These are phyloP conservation scores for Saccharum hybrid DNA, from an alignment of 202 grass and related monocot genomes.

Conservation along the genomic window DNA sequence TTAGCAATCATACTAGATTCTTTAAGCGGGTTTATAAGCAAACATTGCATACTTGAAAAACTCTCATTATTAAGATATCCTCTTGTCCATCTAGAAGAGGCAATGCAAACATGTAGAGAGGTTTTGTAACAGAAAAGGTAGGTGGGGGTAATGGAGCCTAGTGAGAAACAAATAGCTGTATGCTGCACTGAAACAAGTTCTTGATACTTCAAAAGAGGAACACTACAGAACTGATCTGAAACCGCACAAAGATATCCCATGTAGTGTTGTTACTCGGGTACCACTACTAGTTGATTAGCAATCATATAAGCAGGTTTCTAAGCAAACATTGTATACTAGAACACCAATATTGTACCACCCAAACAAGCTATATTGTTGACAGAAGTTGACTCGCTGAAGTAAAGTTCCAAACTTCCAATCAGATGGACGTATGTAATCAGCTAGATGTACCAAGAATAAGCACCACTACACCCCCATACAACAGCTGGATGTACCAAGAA, in stretches of 20 bases:
- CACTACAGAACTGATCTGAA: neutral
- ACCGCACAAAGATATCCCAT: neutral
- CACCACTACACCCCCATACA: neutral
- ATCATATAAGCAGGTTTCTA: constrained; percentile 15
- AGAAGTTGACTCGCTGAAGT: neutral
- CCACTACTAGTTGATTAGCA: neutral
- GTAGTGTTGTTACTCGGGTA: neutral
- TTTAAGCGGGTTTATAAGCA: too few species aligned
- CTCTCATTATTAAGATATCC: too few species aligned
- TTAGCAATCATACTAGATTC: too few species aligned
- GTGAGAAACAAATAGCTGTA: too few species aligned
- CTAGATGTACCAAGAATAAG: neutral
- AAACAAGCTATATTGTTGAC: constrained; percentile 5
- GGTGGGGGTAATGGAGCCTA: too few species aligned
- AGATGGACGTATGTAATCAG: neutral
- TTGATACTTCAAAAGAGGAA: constrained; percentile 12
- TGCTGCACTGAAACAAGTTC: neutral
- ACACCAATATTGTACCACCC: neutral
- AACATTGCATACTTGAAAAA: too few species aligned
- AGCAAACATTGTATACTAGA: neutral
- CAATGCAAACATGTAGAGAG: too few species aligned
- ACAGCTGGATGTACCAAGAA: neutral
- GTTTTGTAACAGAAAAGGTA: too few species aligned
- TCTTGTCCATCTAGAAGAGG: too few species aligned
- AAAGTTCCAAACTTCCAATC: constrained; percentile 5